Base-by-base conservation (phyloP, 2,329 filamentous ascomycete species). In the Orbilia javanica region DNA sequence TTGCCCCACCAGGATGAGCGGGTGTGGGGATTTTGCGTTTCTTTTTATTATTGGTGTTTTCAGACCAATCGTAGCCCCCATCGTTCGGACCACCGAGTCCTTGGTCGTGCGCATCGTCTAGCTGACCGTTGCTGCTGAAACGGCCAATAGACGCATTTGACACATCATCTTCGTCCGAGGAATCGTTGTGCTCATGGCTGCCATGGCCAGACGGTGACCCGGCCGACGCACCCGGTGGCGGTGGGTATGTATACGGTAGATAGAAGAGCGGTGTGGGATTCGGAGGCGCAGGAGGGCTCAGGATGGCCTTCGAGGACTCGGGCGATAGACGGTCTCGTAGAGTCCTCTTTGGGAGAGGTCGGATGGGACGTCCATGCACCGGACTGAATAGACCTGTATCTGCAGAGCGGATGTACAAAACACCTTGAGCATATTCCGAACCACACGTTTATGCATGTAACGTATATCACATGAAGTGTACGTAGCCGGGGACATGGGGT, bases 11-110 rank as follows among this genome's bases (percentile, higher is more conserved):
- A 13, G 90, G 87, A 81, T 93, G 92, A 18, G 93, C 92, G 8
- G 93, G 93, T 0, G 94, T 94, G 0, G 96, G 96, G 42, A 99
- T 98, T 85, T 99, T 99, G 81, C 96, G 89, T 85, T 99, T 98
- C 87, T 98, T 99, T 85, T 99, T 99, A 84, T 99, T 99, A 84
- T 97, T 98, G 39, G 93, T 97, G 82, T 98, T 98, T 84, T 99
- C 96, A 82, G 97, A 97, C 5, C 93, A 96, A 84, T 99, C 96
- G 84, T 98, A 98, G 13, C 94, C 94, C 83, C 98, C 95, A 10
- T 89, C 86, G 1, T 91, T 92, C 82, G 81, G 50, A 34, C 78
- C 74, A 27, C 78, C 62, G 46, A 77, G 31, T 10, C 71, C 77
- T 39, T 65, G 71, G 36, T 69, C 71, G 25, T 79, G 76, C n/a